Evolutionary conservation across 495 filamentous ascomycete species (phyloP), one percentile per base, ranked within the genome.

Genomic region (Aspergillus baeticus): DNA sequence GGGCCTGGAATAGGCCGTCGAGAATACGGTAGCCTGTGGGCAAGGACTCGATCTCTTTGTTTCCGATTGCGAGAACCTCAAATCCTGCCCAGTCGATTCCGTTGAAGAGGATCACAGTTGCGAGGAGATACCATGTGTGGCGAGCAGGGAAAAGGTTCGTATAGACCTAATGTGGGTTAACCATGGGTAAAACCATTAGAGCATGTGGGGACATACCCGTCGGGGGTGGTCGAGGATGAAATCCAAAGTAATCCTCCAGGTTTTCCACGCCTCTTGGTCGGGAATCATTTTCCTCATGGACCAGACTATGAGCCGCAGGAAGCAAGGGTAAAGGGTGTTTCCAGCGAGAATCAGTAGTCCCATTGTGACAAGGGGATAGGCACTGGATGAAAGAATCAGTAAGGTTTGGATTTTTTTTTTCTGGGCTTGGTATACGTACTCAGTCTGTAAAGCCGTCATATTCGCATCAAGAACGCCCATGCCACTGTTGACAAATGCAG

Each of bases 401-500:
- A 17, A 38, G n/a, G 1, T 18, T 11, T 17, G 22, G 17, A 21
- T 1, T 48, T 43, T n/a, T 1, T 48, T 43, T n/a, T 7, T 17
- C 1, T 11, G 18, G 18, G 2, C 17, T 3, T 26, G 23, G 22
- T 13, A 14, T 34, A 57, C 62, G 18, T 62, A 75, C 71, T 62
- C 66, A 22, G 70, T 67, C 37, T 78, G 74, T 17, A 78, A 61
- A 21, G 73, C 73, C 44, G 66, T 80, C 86, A 95, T 91, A 59
- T 95, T 95, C 17, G 81, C 76, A 68, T 95, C 91, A 38, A 96
- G 69, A 31, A 96, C 81, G 17, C 83, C 84, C 91, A 96, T 92
- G 18, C 91, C 91, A 18, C 81, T 87, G 64, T 95, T 96, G 60
- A 89, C 92, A 69, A 96, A 96, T 3, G 89, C 91, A 46, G 86